phyloP scores from a whole-genome alignment of 2,329 filamentous ascomycete genomes.

The Thermoascus crustaceus region DNA sequence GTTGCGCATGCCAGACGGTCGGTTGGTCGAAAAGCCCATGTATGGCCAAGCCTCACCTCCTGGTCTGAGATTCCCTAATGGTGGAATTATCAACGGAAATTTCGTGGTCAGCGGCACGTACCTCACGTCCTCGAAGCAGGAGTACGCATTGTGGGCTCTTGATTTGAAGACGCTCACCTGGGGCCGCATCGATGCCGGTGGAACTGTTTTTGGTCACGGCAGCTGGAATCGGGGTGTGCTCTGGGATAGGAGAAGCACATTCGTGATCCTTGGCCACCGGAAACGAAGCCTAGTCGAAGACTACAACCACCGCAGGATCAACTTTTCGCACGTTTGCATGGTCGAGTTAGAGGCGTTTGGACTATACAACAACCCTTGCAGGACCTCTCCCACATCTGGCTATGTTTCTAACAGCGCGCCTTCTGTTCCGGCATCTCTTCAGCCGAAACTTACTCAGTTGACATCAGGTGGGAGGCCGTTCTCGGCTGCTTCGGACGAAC shows the following conservation, averaged over 20 bases:
- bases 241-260: conserved; percentile 89
- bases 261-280: conserved; percentile 89
- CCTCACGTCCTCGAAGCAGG: conserved; percentile 93
- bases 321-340: conserved; percentile 94
- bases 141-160: conserved; percentile 93
- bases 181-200: conserved; percentile 92
- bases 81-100: conserved; percentile 88
- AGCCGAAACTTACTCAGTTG: conserved; percentile 41
- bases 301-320: conserved; percentile 95
- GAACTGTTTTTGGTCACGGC: conserved; percentile 87
- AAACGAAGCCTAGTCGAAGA: conserved; percentile 93
- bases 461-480: conserved; percentile 69
- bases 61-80: conserved; percentile 89
- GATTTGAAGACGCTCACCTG: conserved; percentile 82
- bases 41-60: conserved; percentile 72
- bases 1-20: conserved; percentile 74
- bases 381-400: conserved; percentile 65
- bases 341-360: conserved; percentile 96
- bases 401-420: conserved; percentile 77
- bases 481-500: conserved; percentile 69
- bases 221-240: conserved; percentile 96
- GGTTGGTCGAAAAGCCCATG: conserved; percentile 81
- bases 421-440: conserved; percentile 49
- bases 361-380: conserved; percentile 89
- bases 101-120: conserved; percentile 98